These are phyloP conservation scores for Alternaria triticimaculans DNA, from an alignment of 2,329 filamentous ascomycete species.

Conservation along the genomic window DNA sequence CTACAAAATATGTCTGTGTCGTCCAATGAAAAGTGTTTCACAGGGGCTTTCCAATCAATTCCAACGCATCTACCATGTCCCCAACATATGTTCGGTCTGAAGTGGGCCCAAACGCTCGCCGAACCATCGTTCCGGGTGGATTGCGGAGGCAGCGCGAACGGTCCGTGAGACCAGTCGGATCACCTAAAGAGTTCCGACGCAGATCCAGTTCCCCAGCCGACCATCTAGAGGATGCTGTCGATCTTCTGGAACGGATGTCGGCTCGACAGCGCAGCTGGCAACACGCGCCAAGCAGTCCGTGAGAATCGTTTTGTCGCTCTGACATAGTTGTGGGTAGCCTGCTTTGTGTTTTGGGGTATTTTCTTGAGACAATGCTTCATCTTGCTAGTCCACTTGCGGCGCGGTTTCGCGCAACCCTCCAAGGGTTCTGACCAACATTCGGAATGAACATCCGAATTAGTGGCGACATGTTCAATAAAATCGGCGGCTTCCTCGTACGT, in stretches of 20 bases:
- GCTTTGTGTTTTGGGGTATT: background rate
- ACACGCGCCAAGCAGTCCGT: conserved; percentile 1
- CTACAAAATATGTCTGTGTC: background rate
- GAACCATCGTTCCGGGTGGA: background rate
- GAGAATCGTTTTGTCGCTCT: conserved; percentile 2
- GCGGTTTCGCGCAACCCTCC: no score
- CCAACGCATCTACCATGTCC: background rate
- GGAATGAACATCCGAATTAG: background rate
- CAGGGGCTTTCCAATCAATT: background rate
- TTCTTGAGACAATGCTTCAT: background rate
- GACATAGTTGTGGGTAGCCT: background rate
- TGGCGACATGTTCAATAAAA: background rate
- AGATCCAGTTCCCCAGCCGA: background rate
- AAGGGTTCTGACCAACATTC: background rate
- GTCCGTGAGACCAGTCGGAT: background rate
- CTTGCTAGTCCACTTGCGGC: background rate
- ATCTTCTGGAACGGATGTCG: background rate
- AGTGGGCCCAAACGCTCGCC: background rate
- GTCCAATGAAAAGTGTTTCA: background rate
- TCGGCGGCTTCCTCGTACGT: background rate
- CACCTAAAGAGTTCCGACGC: background rate
- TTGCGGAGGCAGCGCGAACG: background rate
- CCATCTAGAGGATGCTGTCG: background rate
- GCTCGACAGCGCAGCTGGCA: background rate
- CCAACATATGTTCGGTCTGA: conserved; percentile 1